Evolutionary conservation across 306 rosid species (phyloP).

Genomic region (Malus sieversii): DNA sequence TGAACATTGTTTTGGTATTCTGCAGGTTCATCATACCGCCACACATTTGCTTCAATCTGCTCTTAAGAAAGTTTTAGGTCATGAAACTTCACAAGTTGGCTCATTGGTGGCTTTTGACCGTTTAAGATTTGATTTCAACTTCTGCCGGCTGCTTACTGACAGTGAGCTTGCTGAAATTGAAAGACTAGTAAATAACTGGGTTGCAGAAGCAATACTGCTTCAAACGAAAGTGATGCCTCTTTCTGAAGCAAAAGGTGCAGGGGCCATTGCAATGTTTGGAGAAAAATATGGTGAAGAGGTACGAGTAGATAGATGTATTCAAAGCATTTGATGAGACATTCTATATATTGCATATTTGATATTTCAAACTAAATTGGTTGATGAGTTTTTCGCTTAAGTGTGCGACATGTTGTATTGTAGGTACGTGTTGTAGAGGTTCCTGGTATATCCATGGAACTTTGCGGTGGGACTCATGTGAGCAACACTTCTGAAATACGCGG

Average conservation of each 20-base stretch:
- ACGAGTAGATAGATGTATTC: slow-evolving; percentile 3
- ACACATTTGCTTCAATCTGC: slow-evolving; percentile 96
- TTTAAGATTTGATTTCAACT: slow-evolving; percentile 90
- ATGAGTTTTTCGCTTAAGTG: slow-evolving; percentile 1
- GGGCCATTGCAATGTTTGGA: slow-evolving; percentile 96
- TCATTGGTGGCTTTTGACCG: slow-evolving; percentile 94
- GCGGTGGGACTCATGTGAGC: slow-evolving; percentile 89
- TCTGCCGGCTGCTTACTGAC: slow-evolving; percentile 65
- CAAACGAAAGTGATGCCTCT: slow-evolving; percentile 88
- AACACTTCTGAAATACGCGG: slow-evolving; percentile 92
- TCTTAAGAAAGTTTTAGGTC: slow-evolving; percentile 67
- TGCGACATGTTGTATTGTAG: slow-evolving; percentile 34
- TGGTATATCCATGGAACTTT: slow-evolving; percentile 93
- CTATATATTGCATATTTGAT: too few relatives aligned
- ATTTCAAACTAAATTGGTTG: not conserved
- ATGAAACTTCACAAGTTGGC: slow-evolving; percentile 97
- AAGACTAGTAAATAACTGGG: slow-evolving; percentile 64
- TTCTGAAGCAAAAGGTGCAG: slow-evolving; percentile 72
- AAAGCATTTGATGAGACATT: too few relatives aligned
- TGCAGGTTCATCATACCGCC: slow-evolving; percentile 94
- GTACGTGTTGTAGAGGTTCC: slow-evolving; percentile 97
- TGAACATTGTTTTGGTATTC: slow-evolving; percentile 17
- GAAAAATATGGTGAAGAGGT: slow-evolving; percentile 96
- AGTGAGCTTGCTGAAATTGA: slow-evolving; percentile 67
- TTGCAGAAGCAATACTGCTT: slow-evolving; percentile 61